Percentiles rank a stretch among this genome's conserved stretches.
phyloP scores from a whole-genome alignment of 208 protist species.

The Phytomonas sp. region DNA sequence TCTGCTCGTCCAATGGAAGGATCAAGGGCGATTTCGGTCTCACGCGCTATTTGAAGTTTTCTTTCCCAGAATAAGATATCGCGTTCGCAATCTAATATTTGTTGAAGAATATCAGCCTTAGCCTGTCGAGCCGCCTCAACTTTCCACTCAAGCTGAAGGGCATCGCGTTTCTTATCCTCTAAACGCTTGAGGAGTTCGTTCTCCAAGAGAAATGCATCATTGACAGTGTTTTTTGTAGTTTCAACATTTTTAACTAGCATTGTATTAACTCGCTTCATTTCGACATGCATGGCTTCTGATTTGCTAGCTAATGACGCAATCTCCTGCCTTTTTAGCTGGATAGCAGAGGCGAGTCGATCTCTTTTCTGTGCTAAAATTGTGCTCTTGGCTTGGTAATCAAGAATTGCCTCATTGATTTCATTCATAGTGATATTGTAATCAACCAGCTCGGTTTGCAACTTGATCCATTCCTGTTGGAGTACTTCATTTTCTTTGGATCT shows the following conservation, averaged over 20 bases:
- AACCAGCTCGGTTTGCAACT: constrained; percentile 92
- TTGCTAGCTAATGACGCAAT: constrained; percentile 74
- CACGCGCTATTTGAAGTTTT: constrained; percentile 94
- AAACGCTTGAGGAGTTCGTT: constrained; percentile 83
- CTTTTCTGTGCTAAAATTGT: constrained; percentile 90
- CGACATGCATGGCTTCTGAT: constrained; percentile 83
- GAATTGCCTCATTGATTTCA: constrained; percentile 79
- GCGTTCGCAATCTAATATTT: constrained; percentile 88
- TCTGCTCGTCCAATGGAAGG: constrained; percentile 90
- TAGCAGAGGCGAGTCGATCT: constrained; percentile 71
- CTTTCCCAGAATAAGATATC: constrained; percentile 95
- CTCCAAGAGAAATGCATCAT: constrained; percentile 90
- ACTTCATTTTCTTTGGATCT: constrained; percentile 89
- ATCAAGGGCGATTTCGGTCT: constrained; percentile 94
- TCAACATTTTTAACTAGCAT: constrained; percentile 79
- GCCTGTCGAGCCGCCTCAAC: constrained; percentile 67
- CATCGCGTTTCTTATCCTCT: constrained; percentile 87
- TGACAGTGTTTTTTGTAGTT: constrained; percentile 64
- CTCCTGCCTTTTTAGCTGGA: constrained; percentile 71
- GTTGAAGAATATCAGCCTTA: constrained; percentile 78
- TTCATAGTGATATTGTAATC: constrained; percentile 86
- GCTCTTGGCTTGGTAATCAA: constrained; percentile 74
- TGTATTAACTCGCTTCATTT: constrained; percentile 91
- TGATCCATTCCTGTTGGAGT: constrained; percentile 94
- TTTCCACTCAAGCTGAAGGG: constrained; percentile 81